Evolutionary conservation across 257 asterid species (phyloP), one percentile per base, ranked within the genome.

Genomic region (Voacanga thouarsii): DNA sequence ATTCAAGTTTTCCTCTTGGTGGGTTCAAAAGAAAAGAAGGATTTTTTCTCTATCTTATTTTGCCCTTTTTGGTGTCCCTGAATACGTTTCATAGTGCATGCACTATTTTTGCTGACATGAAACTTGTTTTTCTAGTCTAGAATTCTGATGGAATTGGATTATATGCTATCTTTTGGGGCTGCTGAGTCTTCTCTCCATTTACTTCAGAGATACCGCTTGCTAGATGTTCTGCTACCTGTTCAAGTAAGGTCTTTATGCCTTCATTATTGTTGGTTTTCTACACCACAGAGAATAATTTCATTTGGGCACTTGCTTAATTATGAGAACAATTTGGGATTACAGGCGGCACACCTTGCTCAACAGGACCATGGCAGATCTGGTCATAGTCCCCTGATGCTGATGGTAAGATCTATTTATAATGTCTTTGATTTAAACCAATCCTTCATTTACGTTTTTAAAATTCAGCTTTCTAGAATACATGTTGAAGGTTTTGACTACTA

Each of bases 81-180:
- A 33, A 55, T n/a, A 24, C 41, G 24, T 63, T 23, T 60, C 16
- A n/a, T 18, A 26, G 33, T 47, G 16, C 33, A 50, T 65, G 55
- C 49, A 4, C 49, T 33, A 5, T 77, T 15, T 49, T 59, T 53
- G 78, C 77, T 61, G 43, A 74, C 37, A 50, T 21, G 12, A 43
- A 16, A 21, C 56, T 75, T 71, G 73, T 65, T 85, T 80, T 75
- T 55, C 78, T 90, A 92, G 98, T 55, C 97, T 82, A 89, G 99
- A 85, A 74, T 92, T 80, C 71, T 67, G 81, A 73, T 92, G 91
- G 99, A 93, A 87, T 76, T 95, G 77, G 86, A 90, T 84, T 91
- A 93, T 84, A 93, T 95, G 98, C 90, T 95, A 50, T 89, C 99
- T 19, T 95, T 89, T 85, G 99, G 99, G 76, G 98, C 99, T 79